Base-by-base conservation (phyloP, 2,329 filamentous ascomycete genomes). In the Grosmannia serpens region DNA sequence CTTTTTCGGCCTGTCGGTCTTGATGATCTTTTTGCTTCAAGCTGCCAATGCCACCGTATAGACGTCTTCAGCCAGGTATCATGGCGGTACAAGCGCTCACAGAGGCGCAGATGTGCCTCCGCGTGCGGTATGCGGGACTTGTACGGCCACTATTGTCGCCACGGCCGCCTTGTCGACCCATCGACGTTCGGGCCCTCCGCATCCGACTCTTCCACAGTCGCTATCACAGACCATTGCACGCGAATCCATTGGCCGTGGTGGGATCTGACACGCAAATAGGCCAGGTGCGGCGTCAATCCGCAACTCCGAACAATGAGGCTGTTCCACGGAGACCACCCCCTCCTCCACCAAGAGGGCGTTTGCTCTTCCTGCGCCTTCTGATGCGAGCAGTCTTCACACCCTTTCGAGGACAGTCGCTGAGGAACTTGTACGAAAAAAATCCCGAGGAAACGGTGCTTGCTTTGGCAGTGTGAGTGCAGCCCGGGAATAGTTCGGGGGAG, bases 401-500 rank as follows among this genome's bases (percentile, higher is more conserved):
- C n/a, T 70, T 76, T 53, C 68, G 69, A 15, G 71, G 72, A 22
- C 67, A 71, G 47, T 73, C 65, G 27, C 64, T 77, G 44, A 70
- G 67, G 35, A 67, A 60, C 2, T 65, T 76, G 3, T 76, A 71
- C 60, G 69, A 69, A 6, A 69, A 74, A 58, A 77, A 71, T 60
- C 76, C 76, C 2, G 73, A 73, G 35, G 75, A 75, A 63, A 68
- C 75, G 11, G 66, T 75, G 0, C 56, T 76, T 26, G 75, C 73
- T 1, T 61, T 77, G n/a, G 58, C 69, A 13, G 64, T 75, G 75
- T 77, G 69, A 50, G 73, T 61, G 50, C 66, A 56, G 15, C 24
- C 10, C 10, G 20, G 20, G 2, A 17, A 49, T 9, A 49, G 11
- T 8, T 17, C 13, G 46, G 46, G 17, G 26, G 11, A 41, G 27